Evolutionary conservation across 805 yeast genomes (phyloP), one percentile per base, ranked within the genome.

Genomic region (Saturnispora hagleri): DNA sequence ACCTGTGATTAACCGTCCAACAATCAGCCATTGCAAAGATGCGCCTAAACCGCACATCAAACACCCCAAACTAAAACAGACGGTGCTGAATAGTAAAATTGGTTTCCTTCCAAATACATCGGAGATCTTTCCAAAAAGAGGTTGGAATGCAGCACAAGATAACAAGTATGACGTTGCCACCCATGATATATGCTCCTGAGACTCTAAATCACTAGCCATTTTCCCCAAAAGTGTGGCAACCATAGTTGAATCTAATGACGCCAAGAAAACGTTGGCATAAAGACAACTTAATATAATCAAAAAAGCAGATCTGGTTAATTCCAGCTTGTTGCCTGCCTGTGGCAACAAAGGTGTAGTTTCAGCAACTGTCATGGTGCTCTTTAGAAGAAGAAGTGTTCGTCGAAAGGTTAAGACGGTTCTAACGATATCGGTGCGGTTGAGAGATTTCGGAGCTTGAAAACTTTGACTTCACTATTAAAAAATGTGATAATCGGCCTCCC

Each of bases 1-100:
- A 18, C 97, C 97, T 26, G 95, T 82, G 48, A 89, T 72, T 55
- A 87, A 80, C 59, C 88, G 71, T 4, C 85, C 85, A 28, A 77
- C 55, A 60, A 77, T 61, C 65, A 80, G 65, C 62, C 67, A n/a
- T 72, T 71, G 35, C 60, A 74, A 58, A 66, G 73, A 51, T 63
- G 64, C 31, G 57, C 66, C 77, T 1, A 72, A 36, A 8, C 74
- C 74, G 59, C 76, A 76, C 41, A 75, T 59, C 0, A 62, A 55
- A 46, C 75, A 68, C 51, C 81, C 79, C 28, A 69, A 47, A 1
- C 61, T 62, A 55, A 73, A 73, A 33, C 62, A 50, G 3, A 55
- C 47, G 22, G 64, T 60, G 24, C 74, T 69, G 43, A 67, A 27
- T 60, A 60, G 46, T 59, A 69, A 56, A 48, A 74, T 57, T 6